Conservation (phyloP, 2,329 filamentous ascomycete genomes). For the Leptographium galeiforme region DNA sequence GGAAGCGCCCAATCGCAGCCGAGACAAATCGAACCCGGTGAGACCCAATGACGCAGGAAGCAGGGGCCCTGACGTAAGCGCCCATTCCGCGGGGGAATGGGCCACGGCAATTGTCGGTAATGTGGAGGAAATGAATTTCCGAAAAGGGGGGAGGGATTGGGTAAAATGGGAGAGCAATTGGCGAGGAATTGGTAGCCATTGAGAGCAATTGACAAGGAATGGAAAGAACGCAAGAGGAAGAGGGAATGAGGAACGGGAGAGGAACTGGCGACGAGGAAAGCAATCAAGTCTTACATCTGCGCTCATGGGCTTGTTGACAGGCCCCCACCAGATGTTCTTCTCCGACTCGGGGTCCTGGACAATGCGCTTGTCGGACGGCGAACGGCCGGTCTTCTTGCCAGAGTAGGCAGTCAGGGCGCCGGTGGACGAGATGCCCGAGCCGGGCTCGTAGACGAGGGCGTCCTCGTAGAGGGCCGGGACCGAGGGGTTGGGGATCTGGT, state of each 20-base stretch:
- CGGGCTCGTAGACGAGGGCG: constrained; percentile 92
- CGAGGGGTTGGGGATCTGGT: constrained; percentile 72
- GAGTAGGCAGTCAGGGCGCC: constrained; percentile 96
- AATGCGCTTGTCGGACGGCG: constrained; percentile 92
- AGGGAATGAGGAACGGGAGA: constrained; percentile 13
- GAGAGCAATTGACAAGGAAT: too few species aligned
- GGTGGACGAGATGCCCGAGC: constrained; percentile 90
- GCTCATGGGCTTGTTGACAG: constrained; percentile 98
- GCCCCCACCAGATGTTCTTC: constrained; percentile 95
- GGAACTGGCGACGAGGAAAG: too few species aligned
- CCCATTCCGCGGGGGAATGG: not conserved
- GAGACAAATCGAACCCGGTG: not conserved
- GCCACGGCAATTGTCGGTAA: constrained; percentile 5
- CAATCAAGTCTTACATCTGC: constrained; percentile 59
- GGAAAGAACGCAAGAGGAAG: not conserved
- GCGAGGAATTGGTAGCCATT: not conserved
- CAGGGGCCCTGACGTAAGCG: too few species aligned
- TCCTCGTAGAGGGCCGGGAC: constrained; percentile 97
- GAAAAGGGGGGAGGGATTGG: not conserved
- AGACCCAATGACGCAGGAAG: not conserved
- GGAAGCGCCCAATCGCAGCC: not conserved
- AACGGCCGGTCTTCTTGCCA: constrained; percentile 93
- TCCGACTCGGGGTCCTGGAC: constrained; percentile 84
- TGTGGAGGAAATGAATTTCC: not conserved
- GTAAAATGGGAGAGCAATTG: not conserved